These are phyloP conservation scores for Myriangium duriaei DNA, from an alignment of 2,329 filamentous ascomycete species.

Conservation along the genomic window DNA sequence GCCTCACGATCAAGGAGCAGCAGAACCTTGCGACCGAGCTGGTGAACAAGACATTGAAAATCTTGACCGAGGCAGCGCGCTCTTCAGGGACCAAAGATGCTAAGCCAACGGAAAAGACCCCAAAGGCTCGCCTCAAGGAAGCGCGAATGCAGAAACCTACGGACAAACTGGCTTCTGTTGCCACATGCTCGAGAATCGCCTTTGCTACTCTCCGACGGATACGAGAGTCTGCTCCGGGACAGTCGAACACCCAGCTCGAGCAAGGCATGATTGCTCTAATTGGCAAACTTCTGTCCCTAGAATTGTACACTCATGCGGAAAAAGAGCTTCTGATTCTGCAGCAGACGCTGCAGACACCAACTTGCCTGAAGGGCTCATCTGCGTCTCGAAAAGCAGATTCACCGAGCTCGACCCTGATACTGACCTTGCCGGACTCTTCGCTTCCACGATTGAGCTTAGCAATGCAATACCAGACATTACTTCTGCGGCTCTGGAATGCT, in stretches of 20 bases:
- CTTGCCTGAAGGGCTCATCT: background rate
- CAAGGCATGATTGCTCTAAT: conserved; percentile 59
- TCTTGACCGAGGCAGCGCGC: conserved; percentile 46
- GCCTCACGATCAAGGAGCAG: conserved; percentile 46
- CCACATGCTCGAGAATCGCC: conserved; percentile 57
- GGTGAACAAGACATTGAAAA: conserved; percentile 58
- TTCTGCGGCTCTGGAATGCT: background rate
- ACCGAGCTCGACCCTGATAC: background rate
- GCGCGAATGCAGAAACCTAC: background rate
- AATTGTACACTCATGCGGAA: conserved; percentile 53
- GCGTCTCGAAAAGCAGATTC: background rate
- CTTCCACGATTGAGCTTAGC: background rate
- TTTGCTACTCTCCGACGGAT: conserved; percentile 52
- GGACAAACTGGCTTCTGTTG: conserved; percentile 16
- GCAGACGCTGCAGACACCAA: conserved; percentile 19
- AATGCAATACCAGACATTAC: background rate
- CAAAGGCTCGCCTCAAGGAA: no score
- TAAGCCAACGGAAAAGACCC: background rate
- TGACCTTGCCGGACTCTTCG: background rate
- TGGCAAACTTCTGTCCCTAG: conserved; percentile 51
- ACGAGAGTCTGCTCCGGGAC: conserved; percentile 38
- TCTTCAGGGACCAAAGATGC: conserved; percentile 10
- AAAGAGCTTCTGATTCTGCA: conserved; percentile 59
- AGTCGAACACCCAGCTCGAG: conserved; percentile 55
- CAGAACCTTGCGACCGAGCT: conserved; percentile 59